Evolutionary conservation across 1,284 basidiomycete species (phyloP), one percentile per base, ranked within the genome.

Genomic region (Leccinum pseudoinsigne): DNA sequence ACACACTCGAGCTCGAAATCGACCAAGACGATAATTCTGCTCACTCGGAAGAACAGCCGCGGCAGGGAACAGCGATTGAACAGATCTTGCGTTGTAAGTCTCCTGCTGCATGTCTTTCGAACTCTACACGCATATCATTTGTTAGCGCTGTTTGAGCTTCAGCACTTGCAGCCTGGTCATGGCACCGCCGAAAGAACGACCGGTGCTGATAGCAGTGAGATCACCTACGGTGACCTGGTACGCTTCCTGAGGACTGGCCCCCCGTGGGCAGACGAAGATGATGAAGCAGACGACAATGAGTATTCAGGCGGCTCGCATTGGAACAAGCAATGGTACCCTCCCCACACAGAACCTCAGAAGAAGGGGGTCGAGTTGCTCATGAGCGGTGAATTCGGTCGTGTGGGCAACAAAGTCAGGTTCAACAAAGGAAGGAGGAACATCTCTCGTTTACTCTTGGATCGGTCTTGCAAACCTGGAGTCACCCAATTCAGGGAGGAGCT

Each of bases 361-460:
- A 82, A 80, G 10, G 96, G 96, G 0, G 73, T 88, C 8, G 82
- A 86, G 56, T 81, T 98, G 8, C 81, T 94, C 5, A 83, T 84
- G 66, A 82, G 88, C 64, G 96, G 96, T 56, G 94, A 97, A 61
- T 98, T 97, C 77, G 95, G 96, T 6, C 80, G 85, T 59, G 80
- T 90, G 38, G 78, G 79, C 21, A 78, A 80, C 53, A 86, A 86
- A 71, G 70, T 81, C 18, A 77, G 76, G 61, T 77, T 75, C 34
- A 77, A 74, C 45, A 73, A 76, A 58, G 66, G 72, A 2, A 62
- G 66, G 31, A 73, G 64, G 45, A 89, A 85, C 67, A 63, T 89
- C 12, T 78, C 85, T 12, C 80, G 77, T 63, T 68, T 76, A n/a
- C 69, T 90, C 9, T 71, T 82, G 51, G 78, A 81, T 56, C 77